Percentiles rank a stretch among this genome's conserved stretches.
These are phyloP conservation scores for Malania oleifera DNA, from an alignment of 164 flowering plant species.

Conservation along the genomic window DNA sequence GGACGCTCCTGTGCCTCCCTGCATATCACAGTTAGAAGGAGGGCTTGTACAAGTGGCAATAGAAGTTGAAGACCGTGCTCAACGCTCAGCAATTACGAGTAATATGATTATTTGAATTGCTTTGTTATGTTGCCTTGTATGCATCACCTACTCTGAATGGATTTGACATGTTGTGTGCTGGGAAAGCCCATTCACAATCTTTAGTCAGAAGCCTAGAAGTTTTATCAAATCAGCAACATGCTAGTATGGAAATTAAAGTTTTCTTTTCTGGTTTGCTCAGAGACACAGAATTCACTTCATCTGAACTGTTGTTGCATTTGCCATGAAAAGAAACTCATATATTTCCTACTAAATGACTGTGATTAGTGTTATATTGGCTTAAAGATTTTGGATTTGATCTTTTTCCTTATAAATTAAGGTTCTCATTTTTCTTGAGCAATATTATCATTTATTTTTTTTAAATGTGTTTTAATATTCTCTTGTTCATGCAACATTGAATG, in stretches of 20 bases:
- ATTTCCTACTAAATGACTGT: no score
- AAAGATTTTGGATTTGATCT: no score
- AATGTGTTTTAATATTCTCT: no score
- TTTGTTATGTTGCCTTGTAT: background rate
- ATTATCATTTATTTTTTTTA: no score
- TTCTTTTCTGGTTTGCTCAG: no score
- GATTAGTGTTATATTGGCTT: no score
- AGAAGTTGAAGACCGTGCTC: constrained; percentile 98
- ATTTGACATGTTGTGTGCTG: background rate
- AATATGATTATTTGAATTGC: constrained; percentile 12
- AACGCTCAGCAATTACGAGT: constrained; percentile 97
- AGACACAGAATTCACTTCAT: no score
- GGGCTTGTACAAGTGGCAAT: constrained; percentile 99
- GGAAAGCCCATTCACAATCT: background rate
- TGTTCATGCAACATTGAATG: no score
- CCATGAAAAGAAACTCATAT: no score
- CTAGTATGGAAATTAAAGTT: background rate
- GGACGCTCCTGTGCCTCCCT: constrained; percentile 99
- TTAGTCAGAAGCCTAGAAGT: background rate
- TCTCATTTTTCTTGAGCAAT: no score
- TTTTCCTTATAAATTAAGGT: no score
- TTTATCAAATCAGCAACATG: background rate
- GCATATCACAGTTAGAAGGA: constrained; percentile 94
- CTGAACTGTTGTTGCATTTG: no score
- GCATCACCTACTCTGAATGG: background rate